Evolutionary conservation across 345 rosid genomes (phyloP).

Genomic region (Moricandia arvensis): DNA sequence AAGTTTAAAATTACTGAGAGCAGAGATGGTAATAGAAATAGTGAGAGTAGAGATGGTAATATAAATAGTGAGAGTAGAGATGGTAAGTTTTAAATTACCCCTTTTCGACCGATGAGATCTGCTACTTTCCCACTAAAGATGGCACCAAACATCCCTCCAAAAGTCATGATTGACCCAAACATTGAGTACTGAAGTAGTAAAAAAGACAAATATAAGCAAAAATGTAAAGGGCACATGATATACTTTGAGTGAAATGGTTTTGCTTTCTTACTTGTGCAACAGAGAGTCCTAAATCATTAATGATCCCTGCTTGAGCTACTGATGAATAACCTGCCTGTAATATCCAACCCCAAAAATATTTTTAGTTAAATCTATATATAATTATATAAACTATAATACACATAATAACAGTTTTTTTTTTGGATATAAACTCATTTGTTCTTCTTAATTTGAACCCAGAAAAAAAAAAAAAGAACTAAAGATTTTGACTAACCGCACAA

Average conservation of each 20-base stretch:
- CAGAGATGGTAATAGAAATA: not conserved
- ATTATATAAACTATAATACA: not conserved
- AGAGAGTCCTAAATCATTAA: constrained; percentile 44
- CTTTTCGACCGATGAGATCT: constrained; percentile 39
- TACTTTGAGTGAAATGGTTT: not conserved
- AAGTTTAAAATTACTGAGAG: not conserved
- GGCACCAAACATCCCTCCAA: constrained; percentile 45
- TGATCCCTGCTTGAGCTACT: constrained; percentile 43
- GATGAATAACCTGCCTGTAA: constrained; percentile 51
- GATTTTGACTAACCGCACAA: constrained; percentile 36
- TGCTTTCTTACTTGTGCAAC: constrained; percentile 36
- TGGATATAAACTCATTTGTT: not conserved
- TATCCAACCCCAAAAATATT: not conserved
- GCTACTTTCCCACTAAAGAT: constrained; percentile 38
- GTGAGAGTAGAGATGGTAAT: not conserved
- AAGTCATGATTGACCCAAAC: constrained; percentile 42
- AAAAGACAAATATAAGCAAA: not conserved
- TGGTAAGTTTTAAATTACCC: constrained; percentile 15
- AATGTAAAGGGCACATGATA: not conserved
- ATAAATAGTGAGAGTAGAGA: not conserved
- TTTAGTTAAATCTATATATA: not conserved
- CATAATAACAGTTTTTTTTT: not conserved
- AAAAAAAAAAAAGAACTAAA: not conserved
- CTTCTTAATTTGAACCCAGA: not conserved
- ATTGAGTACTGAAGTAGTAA: constrained; percentile 34